A percentile compares a stretch with the other conserved stretches of the same genome.
phyloP scores from a whole-genome alignment of 805 yeast species.

The Kodamaea kakaduensis region DNA sequence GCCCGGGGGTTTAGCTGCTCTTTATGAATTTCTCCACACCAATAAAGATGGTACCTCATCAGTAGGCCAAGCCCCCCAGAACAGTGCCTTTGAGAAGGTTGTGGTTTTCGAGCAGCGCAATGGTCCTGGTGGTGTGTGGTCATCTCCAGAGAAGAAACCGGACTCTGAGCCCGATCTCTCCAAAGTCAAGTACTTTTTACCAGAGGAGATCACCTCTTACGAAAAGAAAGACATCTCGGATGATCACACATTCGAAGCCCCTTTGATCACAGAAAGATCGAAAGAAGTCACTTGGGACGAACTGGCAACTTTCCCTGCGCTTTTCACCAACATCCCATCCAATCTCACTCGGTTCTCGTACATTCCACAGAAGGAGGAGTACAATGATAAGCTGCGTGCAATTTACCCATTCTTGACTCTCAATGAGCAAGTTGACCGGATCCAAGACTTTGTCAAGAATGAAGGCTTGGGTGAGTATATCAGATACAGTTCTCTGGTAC shows the following conservation, averaged over 20 bases:
- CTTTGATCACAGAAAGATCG: constrained; percentile 10
- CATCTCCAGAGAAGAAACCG: constrained; percentile 17
- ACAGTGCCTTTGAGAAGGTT: constrained; percentile 27
- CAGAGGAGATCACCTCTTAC: constrained; percentile 27
- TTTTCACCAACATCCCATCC: constrained; percentile 41
- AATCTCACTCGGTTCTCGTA: constrained; percentile 37
- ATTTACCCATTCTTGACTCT: constrained; percentile 38
- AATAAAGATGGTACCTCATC: constrained; percentile 21
- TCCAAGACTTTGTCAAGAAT: constrained; percentile 23
- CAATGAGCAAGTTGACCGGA: constrained; percentile 26
- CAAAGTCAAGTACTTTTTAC: constrained; percentile 30
- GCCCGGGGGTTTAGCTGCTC: constrained; percentile 50
- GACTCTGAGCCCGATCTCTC: constrained; percentile 27
- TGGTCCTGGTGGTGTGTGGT: constrained; percentile 47
- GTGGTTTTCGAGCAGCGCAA: constrained; percentile 44
- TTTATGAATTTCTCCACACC: constrained; percentile 29
- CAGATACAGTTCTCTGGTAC: constrained; percentile 39
- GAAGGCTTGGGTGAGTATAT: constrained; percentile 29
- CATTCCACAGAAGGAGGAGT: constrained; percentile 21
- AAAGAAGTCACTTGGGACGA: constrained; percentile 28
- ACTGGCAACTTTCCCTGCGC: constrained; percentile 34
- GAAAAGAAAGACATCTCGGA: constrained; percentile 12
- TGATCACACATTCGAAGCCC: constrained; percentile 17
- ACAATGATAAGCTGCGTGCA: constrained; percentile 18
- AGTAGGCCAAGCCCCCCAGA: constrained; percentile 15